A percentile compares a stretch with the other conserved stretches of the same genome.
These are phyloP conservation scores for Byssochlamys sp. DNA, from an alignment of 2,329 filamentous ascomycete species.

Conservation along the genomic window DNA sequence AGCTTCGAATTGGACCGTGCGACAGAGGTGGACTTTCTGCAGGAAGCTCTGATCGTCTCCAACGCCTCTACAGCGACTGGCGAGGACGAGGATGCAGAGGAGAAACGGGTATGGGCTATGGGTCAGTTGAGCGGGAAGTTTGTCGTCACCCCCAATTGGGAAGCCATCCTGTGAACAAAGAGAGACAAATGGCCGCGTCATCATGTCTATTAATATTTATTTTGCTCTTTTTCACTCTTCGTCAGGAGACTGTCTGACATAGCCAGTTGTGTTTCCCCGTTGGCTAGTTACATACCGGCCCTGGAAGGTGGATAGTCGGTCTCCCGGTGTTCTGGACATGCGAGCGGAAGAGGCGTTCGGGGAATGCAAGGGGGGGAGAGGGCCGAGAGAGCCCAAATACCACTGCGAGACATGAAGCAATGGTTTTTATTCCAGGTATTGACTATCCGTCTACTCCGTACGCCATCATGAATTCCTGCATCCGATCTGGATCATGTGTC, in stretches of 20 bases:
- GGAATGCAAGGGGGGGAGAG: neutral
- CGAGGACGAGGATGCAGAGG: slow-evolving; percentile 22
- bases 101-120: slow-evolving; percentile 45
- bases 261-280: neutral
- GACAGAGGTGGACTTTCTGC: slow-evolving; percentile 47
- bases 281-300: neutral
- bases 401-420: neutral
- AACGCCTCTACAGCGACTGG: slow-evolving; percentile 13
- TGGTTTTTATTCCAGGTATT: neutral
- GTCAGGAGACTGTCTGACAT: neutral
- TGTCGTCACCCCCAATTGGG: slow-evolving; percentile 54
- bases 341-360: neutral
- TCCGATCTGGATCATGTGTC: neutral
- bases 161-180: slow-evolving; percentile 32
- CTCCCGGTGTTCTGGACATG: neutral
- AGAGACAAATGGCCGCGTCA: neutral
- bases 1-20: slow-evolving; percentile 50
- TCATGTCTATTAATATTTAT: neutral
- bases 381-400: neutral
- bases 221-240: neutral
- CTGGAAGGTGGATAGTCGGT: neutral
- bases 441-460: neutral
- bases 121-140: slow-evolving; percentile 57
- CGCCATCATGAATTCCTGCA: neutral
- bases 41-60: slow-evolving; percentile 46